Base-by-base conservation (phyloP, 306 rosid species). In the Potentilla sterilis region DNA sequence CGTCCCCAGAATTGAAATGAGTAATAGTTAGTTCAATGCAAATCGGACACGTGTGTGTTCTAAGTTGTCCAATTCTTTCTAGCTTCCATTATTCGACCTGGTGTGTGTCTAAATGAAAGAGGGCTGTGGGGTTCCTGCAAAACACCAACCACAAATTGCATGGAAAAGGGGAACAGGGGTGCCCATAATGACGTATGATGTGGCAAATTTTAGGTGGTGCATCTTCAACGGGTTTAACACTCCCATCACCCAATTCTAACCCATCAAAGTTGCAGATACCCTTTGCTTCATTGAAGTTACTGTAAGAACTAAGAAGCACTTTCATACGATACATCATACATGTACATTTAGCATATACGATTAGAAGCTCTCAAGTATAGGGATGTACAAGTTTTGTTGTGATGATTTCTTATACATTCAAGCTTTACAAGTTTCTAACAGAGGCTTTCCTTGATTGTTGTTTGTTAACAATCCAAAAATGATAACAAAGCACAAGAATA, bases 141-240 rank as follows among this genome's bases (percentile, higher is more conserved):
- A 42, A 58, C 41, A 55, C 32, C 55, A 75, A 7, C 58, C 71
- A 69, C 83, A 47, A 21, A 44, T 67, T 47, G 22, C 64, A 3
- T 14, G 32, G 22, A 28, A 28, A 66, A 54, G n/a, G 51, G 49
- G 52, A 21, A 69, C 69, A 21, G 2, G 28, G 41, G 49, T 79
- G 79, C n/a, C n/a, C 19, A 51, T 74, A 21, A 54, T n/a, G 28
- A 1, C 11, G 3, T 21, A 57, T 66, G 66, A 81, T 59, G 81
- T 83, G 86, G 61, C 86, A 59, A 43, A 16, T 0, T 78, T 35
- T 75, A 19, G 48, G 54, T 68, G 75, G 41, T 80, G 59, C 59
- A 18, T n/a, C 69, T 58, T 77, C 7, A 67, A 32, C 58, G 52
- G 38, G 13, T 32, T 13, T 28, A 32, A 61, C n/a, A 57, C 2